These are phyloP conservation scores for Globisporangium paroecandrum DNA, from an alignment of 352 stramenopile genomes.

Conservation along the genomic window DNA sequence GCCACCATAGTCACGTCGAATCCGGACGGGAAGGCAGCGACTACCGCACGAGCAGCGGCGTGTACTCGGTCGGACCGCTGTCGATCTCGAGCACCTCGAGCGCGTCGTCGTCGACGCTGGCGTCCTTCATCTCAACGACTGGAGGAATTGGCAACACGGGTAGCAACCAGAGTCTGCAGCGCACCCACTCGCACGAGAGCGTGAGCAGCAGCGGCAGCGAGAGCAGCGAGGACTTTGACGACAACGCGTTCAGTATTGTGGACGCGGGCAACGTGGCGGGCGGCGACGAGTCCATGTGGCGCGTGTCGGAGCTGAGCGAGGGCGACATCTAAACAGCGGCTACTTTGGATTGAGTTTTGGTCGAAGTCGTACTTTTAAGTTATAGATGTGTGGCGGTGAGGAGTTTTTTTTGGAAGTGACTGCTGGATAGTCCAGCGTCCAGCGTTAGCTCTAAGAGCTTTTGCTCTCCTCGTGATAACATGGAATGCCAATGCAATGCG, in stretches of 20 bases:
- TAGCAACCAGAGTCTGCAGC: not conserved
- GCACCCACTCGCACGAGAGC: conserved; percentile 15
- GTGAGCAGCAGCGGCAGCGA: conserved; percentile 19
- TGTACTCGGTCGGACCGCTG: conserved; percentile 22
- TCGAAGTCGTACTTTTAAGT: not conserved
- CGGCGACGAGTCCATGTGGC: conserved; percentile 20
- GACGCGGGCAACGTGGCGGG: conserved; percentile 14
- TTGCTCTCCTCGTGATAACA: not conserved
- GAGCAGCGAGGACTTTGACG: conserved; percentile 25
- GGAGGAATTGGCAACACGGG: not conserved
- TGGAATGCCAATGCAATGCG: not conserved
- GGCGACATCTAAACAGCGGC: conserved; percentile 29
- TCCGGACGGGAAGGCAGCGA: conserved; percentile 4
- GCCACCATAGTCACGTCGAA: conserved; percentile 3
- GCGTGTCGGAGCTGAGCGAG: conserved; percentile 38
- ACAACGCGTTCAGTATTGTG: conserved; percentile 20
- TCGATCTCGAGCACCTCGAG: conserved; percentile 16
- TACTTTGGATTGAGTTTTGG: not conserved
- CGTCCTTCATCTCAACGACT: not conserved
- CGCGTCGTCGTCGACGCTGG: conserved; percentile 18
- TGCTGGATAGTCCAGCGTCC: not conserved
- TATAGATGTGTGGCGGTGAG: conserved; percentile 12
- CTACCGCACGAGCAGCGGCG: conserved; percentile 24
- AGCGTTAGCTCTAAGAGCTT: not conserved
- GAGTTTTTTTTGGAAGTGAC: not conserved